Evolutionary conservation across 2,329 filamentous ascomycete species (phyloP).

Genomic region (Sporothrix sp.): DNA sequence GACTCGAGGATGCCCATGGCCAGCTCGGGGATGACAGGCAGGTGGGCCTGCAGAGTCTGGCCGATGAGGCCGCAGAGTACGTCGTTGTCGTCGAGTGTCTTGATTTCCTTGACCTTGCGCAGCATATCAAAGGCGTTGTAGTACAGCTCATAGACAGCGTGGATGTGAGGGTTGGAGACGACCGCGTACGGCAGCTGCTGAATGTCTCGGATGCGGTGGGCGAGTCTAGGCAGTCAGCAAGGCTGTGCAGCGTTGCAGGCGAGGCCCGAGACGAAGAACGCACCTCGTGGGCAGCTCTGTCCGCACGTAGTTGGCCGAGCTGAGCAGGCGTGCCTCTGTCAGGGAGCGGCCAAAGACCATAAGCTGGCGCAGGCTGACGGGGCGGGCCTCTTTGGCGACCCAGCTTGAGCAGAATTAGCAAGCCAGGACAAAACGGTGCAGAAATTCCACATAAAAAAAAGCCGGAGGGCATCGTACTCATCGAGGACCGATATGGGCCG

Average conservation of each 20-base stretch:
- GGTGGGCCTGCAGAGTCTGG: conserved; percentile 72
- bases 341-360: conserved; percentile 95
- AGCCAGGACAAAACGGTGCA: too few relatives aligned
- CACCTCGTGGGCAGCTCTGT: conserved; percentile 82
- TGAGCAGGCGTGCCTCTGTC: conserved; percentile 79
- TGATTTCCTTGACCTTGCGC: conserved; percentile 73
- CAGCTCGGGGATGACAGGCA: conserved; percentile 87
- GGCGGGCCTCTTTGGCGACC: conserved; percentile 83
- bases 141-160: conserved; percentile 92
- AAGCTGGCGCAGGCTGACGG: conserved; percentile 92
- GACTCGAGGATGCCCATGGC: conserved; percentile 93
- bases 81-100: conserved; percentile 82
- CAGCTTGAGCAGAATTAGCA: too few relatives aligned
- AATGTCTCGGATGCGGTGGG: conserved; percentile 93
- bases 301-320: conserved; percentile 94
- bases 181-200: conserved; percentile 93
- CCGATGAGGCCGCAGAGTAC: conserved; percentile 71
- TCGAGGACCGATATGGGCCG: conserved; percentile 54
- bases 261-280: neutral
- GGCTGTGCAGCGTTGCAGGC: neutral
- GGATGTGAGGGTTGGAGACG: conserved; percentile 88
- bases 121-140: conserved; percentile 93
- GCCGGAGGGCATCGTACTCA: conserved; percentile 39
- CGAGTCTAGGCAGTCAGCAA: conserved; percentile 58
- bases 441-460: conserved; percentile 1